These are phyloP conservation scores for Xylariales sp. DNA, from an alignment of 2,329 filamentous ascomycete genomes.

Conservation along the genomic window DNA sequence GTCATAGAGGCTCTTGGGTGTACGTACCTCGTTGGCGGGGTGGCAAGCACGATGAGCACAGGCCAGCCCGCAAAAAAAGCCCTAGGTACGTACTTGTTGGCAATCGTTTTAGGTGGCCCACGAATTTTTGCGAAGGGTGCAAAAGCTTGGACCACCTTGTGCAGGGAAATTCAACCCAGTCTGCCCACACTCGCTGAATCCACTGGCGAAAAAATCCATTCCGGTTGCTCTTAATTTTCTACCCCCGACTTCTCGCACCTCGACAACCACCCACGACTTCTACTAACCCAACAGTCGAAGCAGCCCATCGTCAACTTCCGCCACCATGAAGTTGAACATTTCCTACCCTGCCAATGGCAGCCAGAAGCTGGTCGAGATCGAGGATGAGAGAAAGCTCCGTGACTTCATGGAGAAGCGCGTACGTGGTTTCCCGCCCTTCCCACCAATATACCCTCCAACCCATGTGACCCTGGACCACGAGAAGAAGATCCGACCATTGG, in stretches of 20 bases:
- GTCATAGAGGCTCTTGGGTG: no score
- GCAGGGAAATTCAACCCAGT: constrained; percentile 2
- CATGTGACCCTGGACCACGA: not conserved
- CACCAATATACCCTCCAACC: not conserved
- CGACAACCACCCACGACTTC: constrained; percentile 24
- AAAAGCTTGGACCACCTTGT: not conserved
- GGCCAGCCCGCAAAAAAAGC: constrained; percentile 4
- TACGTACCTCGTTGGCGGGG: no score
- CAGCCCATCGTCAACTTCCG: constrained; percentile 31
- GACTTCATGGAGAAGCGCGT: constrained; percentile 98
- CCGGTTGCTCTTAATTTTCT: no score
- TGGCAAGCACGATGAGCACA: no score
- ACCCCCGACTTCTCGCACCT: constrained; percentile 14
- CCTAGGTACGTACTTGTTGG: constrained; percentile 6
- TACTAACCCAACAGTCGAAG: constrained; percentile 21
- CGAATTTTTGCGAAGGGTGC: not conserved
- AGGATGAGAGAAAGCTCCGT: constrained; percentile 99
- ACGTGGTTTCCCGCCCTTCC: constrained; percentile 33
- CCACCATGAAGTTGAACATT: constrained; percentile 72
- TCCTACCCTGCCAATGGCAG: constrained; percentile 98
- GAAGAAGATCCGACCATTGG: not conserved
- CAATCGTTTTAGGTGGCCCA: no score
- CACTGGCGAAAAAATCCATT: no score
- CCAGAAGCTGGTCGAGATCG: constrained; percentile 98
- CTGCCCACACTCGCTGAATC: constrained; percentile 6